Conservation (phyloP, 1,284 basidiomycete genomes). For the Thecaphora frezii region DNA sequence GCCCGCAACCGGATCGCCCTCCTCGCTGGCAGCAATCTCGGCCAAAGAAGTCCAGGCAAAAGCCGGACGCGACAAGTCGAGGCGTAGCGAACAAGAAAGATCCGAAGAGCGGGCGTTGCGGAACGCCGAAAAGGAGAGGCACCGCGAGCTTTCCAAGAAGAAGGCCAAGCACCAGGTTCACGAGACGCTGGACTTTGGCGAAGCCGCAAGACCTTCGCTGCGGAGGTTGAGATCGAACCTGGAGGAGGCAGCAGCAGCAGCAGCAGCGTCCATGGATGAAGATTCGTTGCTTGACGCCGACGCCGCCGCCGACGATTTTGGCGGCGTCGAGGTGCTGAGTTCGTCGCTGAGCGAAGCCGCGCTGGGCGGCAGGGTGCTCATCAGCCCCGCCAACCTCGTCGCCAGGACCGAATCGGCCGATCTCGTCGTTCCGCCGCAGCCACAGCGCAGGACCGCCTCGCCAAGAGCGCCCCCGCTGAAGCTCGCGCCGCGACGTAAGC, state of each 20-base stretch:
- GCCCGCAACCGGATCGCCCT: constrained; percentile 11
- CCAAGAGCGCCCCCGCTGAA: constrained; percentile 32
- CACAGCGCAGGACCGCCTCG: too few relatives aligned
- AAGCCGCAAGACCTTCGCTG: constrained; percentile 20
- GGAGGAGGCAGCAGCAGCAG: constrained; percentile 37
- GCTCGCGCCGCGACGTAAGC: constrained; percentile 35
- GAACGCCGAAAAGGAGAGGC: not conserved
- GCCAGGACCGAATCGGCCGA: constrained; percentile 1
- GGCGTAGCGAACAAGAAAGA: too few relatives aligned
- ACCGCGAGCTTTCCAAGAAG: constrained; percentile 6
- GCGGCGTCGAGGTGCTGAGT: constrained; percentile 13
- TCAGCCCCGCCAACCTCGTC: constrained; percentile 20
- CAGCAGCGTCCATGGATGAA: constrained; percentile 22
- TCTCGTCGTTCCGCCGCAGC: constrained; percentile 7
- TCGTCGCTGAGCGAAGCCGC: constrained; percentile 25
- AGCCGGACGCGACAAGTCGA: not conserved
- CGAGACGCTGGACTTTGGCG: constrained; percentile 23
- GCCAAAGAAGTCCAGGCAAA: not conserved
- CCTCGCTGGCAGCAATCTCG: not conserved
- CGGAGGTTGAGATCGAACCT: constrained; percentile 28
- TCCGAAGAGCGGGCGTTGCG: not conserved
- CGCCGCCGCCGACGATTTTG: constrained; percentile 9
- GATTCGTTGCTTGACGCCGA: constrained; percentile 5
- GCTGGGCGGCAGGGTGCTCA: constrained; percentile 22
- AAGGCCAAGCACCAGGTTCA: constrained; percentile 16